Evolutionary conservation across 148 eudicot genomes (phyloP).

Genomic region (Rhododendron vialii): DNA sequence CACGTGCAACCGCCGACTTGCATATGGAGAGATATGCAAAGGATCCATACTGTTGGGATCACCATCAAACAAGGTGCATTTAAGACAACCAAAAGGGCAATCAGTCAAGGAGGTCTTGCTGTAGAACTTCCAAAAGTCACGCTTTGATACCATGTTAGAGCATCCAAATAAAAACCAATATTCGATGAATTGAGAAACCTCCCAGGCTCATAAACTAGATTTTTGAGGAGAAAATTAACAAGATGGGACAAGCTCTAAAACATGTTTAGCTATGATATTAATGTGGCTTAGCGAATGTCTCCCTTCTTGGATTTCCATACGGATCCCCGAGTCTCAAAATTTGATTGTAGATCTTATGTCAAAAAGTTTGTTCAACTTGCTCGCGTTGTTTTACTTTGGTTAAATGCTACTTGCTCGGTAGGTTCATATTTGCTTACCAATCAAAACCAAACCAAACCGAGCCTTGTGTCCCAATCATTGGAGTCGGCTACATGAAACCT

Average conservation of each 20-base stretch:
- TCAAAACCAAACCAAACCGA: no score
- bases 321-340: not conserved
- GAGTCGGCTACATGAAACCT: no score
- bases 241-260: not conserved
- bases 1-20: not conserved
- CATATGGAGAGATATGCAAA: not conserved
- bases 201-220: not conserved
- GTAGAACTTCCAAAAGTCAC: not conserved
- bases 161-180: not conserved
- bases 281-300: not conserved
- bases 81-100: no score
- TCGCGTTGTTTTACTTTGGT: not conserved
- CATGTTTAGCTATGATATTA: not conserved
- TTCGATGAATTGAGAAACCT: not conserved
- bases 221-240: not conserved
- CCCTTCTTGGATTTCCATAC: not conserved
- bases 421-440: not conserved
- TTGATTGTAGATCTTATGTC: not conserved
- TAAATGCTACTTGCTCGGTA: not conserved
- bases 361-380: not conserved
- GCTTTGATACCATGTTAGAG: not conserved
- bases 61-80: not conserved
- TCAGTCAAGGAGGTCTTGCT: no score
- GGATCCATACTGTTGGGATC: not conserved
- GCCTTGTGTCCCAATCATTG: no score